These are phyloP conservation scores for Penicillium sp. DNA, from an alignment of 2,329 filamentous ascomycete genomes.

Conservation along the genomic window DNA sequence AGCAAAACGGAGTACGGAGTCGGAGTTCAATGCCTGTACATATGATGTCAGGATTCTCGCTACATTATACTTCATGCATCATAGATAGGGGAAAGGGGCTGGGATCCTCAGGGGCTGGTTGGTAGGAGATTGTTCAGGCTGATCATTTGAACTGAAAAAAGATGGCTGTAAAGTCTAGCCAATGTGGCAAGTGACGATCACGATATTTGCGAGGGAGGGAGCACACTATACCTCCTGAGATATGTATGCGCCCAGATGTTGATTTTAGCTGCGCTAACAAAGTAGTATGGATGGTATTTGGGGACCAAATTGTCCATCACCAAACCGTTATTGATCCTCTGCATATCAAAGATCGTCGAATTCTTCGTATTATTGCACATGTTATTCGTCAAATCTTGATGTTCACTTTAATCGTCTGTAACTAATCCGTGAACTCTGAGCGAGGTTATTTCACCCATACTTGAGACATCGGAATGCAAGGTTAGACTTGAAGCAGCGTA, in stretches of 20 bases:
- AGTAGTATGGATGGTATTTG: not conserved
- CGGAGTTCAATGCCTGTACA: not conserved
- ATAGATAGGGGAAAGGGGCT: not conserved
- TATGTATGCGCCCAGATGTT: not conserved
- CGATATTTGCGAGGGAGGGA: not conserved
- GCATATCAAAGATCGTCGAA: not conserved
- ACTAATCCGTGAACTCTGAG: not conserved
- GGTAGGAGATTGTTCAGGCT: not conserved
- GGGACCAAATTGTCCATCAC: not conserved
- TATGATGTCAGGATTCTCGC: not conserved
- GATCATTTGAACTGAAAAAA: not conserved
- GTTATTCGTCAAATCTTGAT: not conserved
- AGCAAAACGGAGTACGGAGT: not conserved
- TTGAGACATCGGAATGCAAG: not conserved
- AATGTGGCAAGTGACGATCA: conserved; percentile 3
- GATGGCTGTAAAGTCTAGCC: not conserved
- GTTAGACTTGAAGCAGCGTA: not conserved
- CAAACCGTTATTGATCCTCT: not conserved
- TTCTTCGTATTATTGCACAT: not conserved
- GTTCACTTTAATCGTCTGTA: not conserved
- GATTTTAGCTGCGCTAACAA: not conserved
- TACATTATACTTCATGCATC: not conserved
- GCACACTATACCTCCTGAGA: not conserved
- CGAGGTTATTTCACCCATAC: not conserved
- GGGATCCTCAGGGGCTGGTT: conserved; percentile 6